Evolutionary conservation across 805 yeast genomes (phyloP), one percentile per base, ranked within the genome.

Genomic region (Tetrapisispora nanseiensis): DNA sequence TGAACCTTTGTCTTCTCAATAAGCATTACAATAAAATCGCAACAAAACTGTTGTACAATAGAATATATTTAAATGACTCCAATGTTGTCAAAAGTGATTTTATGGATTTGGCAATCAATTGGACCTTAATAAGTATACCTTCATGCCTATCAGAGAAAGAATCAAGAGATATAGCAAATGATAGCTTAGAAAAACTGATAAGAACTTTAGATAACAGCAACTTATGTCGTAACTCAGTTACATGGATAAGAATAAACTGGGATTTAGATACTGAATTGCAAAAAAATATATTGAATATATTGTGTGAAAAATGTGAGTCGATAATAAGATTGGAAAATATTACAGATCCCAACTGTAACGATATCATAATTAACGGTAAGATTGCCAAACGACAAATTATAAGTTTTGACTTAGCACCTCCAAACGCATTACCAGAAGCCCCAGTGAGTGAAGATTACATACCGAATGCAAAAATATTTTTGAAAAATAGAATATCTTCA

Each of bases 231-330:
- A 51, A 56, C 15, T 47, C 59, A 20, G 59, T 68, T 4, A 56
- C 56, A 24, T 67, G 70, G 61, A 59, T 68, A 3, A 49, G 72
- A 41, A 55, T 68, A 31, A 68, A 68, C 46, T 68, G 72, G 72
- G 72, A 68, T 51, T 48, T 68, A 23, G 62, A 63, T 40, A 42
- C 62, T 1, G 33, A 32, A 1, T 41, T 57, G 12, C 72, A 68
- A 46, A 54, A 43, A 34, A 40, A 43, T 15, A 54, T 68, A n/a
- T 41, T 68, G 4, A 41, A 43, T 3, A 27, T 59, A 3, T 38
- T 68, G 10, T 54, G 66, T 20, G 43, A 50, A 4, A 41, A 54
- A 21, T 63, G 65, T 2, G 44, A 49, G 23, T 57, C 66, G 18
- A 46, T 68, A 12, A 52, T 52, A 38, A 46, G 67, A 29, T 43